Base-by-base conservation (phyloP, 208 protist genomes). In the Tritrichomonas musculus region DNA sequence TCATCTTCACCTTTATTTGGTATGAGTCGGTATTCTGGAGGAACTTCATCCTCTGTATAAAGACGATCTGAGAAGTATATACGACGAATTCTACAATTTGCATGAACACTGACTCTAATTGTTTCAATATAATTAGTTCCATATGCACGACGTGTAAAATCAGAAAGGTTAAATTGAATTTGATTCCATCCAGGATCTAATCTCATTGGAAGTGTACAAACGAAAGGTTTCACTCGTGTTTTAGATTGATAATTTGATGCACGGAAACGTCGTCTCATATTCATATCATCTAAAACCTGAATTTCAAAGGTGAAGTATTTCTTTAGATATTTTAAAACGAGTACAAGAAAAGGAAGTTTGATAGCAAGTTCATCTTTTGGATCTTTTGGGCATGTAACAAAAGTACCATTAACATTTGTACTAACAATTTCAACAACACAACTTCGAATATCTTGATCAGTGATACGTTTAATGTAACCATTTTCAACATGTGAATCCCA, bases 251-350 rank as follows among this genome's bases (percentile, higher is more conserved):
- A 99, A 96, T 99, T 99, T 72, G 97, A 98, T 47, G 98, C 98
- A 30, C 99, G 96, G 96, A 99, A 99, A 55, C 98, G 96, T 44
- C 98, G 97, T 25, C 97, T 96, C 69, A 99, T 97, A 94, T 98
- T 98, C 96, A 99, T 99, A 95, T 99, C 98, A 95, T 99, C 99
- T 30, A 99, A 96, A 50, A 99, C 98, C 66, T 98, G 97, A 30
- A 99, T 97, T 96, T 99, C 99, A 94, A 99, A 99, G 41, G 98
- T 98, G 96, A 99, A 99, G 96, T 99, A 99, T 95, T 99, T 98
- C 95, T 98, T 97, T 44, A 98, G 92, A 96, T 99, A 99, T 96
- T 99, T 99, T 93, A 99, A 98, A 94, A 99, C 98, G 97, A 99
- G 98, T 30, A 99, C 98, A 5, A 99, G 95, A 94, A 99, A 99